phyloP scores from a whole-genome alignment of 177 flowering plant genomes.

The Vitis hybrid region DNA sequence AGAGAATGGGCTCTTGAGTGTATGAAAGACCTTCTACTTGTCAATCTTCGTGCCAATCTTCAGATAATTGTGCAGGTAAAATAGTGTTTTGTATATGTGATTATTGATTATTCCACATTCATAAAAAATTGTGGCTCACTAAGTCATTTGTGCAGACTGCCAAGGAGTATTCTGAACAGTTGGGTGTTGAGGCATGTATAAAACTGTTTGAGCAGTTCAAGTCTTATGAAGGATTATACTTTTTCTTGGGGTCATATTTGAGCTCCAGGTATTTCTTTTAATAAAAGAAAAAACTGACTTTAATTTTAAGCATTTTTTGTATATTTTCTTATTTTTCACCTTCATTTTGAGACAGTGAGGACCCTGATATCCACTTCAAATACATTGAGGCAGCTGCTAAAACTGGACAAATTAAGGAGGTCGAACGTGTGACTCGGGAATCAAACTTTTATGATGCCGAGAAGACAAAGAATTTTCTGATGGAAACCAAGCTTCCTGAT shows the following conservation, averaged over 20 bases:
- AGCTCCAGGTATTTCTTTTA: constrained; percentile 79
- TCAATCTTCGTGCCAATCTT: constrained; percentile 94
- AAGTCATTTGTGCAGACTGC: constrained; percentile 57
- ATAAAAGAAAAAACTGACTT: neutral
- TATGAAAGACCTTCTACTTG: constrained; percentile 95
- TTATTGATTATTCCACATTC: too few relatives aligned
- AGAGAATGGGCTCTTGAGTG: constrained; percentile 98
- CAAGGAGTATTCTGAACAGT: constrained; percentile 94
- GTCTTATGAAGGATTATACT: constrained; percentile 96
- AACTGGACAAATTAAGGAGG: constrained; percentile 99
- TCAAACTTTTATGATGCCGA: constrained; percentile 96
- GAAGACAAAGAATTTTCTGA: constrained; percentile 94
- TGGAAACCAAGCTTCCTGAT: constrained; percentile 99
- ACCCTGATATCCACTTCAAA: constrained; percentile 97
- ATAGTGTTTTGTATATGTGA: too few relatives aligned
- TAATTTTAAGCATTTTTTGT: neutral
- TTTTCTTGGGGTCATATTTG: constrained; percentile 95
- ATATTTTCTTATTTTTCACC: neutral
- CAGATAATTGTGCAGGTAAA: constrained; percentile 98
- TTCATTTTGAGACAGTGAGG: constrained; percentile 66
- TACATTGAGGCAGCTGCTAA: constrained; percentile 99
- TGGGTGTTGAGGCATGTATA: constrained; percentile 95
- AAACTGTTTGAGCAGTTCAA: constrained; percentile 97
- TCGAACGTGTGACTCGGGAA: constrained; percentile 96
- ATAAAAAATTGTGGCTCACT: constrained; percentile 1